These are phyloP conservation scores for Thermothielavioides terrestris DNA, from an alignment of 495 filamentous ascomycete species.

Conservation along the genomic window DNA sequence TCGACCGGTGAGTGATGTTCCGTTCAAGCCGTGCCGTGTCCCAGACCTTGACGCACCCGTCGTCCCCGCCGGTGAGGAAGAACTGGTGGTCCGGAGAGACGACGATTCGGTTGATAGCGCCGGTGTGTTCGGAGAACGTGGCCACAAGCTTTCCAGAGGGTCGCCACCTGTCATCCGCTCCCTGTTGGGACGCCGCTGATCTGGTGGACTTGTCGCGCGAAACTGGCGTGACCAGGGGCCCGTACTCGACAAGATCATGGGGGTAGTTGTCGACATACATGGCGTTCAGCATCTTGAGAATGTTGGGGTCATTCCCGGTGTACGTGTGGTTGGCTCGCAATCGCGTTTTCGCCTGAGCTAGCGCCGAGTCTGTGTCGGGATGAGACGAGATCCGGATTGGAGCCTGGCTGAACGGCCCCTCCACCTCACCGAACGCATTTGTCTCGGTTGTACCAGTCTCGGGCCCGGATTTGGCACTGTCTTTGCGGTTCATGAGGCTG, in stretches of 20 bases:
- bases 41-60: constrained; percentile 89
- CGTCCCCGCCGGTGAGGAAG: constrained; percentile 89
- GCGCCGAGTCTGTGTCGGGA: constrained; percentile 22
- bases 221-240: constrained; percentile 70
- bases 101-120: constrained; percentile 70
- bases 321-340: constrained; percentile 58
- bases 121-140: constrained; percentile 80
- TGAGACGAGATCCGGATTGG: constrained; percentile 19
- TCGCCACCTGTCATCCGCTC: constrained; percentile 57
- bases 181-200: constrained; percentile 30
- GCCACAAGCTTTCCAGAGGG: constrained; percentile 78
- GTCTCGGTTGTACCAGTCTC: constrained; percentile 78
- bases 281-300: constrained; percentile 76
- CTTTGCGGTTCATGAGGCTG: constrained; percentile 68
- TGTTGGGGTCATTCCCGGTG: constrained; percentile 76
- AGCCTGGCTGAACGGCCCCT: constrained; percentile 52
- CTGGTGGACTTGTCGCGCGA: constrained; percentile 53
- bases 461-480: constrained; percentile 67
- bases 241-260: constrained; percentile 66
- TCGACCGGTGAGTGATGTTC: constrained; percentile 75
- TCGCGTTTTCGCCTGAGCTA: constrained; percentile 25
- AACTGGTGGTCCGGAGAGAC: constrained; percentile 87
- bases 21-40: constrained; percentile 82
- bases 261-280: constrained; percentile 90
- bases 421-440: constrained; percentile 76